These are phyloP conservation scores for Aspergillus affinis DNA, from an alignment of 495 filamentous ascomycete species.

Conservation along the genomic window DNA sequence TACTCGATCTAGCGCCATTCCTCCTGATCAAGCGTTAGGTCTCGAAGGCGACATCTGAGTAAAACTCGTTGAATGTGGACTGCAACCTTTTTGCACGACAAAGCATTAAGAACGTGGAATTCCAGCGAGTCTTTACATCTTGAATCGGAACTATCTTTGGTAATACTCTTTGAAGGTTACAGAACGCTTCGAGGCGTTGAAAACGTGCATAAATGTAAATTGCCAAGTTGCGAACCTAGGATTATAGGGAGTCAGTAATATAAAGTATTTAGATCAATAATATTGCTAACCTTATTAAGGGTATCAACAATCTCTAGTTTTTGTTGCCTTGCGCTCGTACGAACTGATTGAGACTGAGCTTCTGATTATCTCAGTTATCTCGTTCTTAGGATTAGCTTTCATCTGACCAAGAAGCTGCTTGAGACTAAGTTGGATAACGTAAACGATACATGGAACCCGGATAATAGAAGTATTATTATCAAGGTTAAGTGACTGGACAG, in stretches of 20 bases:
- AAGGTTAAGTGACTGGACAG: neutral
- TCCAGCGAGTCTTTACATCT: slow-evolving; percentile 9
- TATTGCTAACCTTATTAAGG: neutral
- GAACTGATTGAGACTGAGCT: neutral
- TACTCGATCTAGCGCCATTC: slow-evolving; percentile 15
- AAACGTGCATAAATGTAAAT: neutral
- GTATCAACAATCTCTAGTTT: neutral
- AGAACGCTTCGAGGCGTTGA: neutral
- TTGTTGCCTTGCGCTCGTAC: neutral
- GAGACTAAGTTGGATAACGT: neutral
- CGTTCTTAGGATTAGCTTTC: neutral
- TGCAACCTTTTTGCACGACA: slow-evolving; percentile 6
- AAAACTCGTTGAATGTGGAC: slow-evolving; percentile 7
- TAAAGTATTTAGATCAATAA: too few species aligned
- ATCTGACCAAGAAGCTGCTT: neutral
- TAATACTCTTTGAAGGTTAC: neutral
- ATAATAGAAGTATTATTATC: neutral
- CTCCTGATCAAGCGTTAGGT: too few species aligned
- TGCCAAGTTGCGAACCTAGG: too few species aligned
- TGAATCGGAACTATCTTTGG: slow-evolving; percentile 13
- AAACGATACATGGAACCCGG: neutral
- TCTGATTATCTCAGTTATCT: neutral
- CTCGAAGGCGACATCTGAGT: neutral
- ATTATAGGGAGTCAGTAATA: too few species aligned
- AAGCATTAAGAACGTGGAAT: slow-evolving; percentile 13